phyloP scores from a whole-genome alignment of 257 asterid genomes.

The Echites panduratus region DNA sequence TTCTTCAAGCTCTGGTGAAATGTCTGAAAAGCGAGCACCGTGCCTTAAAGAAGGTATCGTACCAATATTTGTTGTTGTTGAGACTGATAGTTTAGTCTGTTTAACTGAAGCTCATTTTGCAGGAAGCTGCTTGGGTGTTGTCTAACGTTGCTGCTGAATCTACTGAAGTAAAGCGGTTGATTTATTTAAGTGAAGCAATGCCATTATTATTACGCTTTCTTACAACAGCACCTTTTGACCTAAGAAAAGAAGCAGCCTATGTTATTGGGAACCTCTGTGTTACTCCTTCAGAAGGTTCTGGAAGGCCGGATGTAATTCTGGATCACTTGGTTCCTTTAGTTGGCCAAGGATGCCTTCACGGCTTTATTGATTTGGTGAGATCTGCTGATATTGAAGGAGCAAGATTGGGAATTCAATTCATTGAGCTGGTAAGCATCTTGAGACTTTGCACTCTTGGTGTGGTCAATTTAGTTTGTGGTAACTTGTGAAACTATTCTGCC shows the following conservation, averaged over 20 bases:
- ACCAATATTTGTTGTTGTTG: background rate
- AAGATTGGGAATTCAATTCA: conserved; percentile 82
- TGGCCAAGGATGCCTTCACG: conserved; percentile 63
- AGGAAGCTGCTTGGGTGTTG: conserved; percentile 97
- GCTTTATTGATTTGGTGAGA: conserved; percentile 76
- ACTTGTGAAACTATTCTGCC: background rate
- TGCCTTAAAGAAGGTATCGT: conserved; percentile 66
- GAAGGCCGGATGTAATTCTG: conserved; percentile 56
- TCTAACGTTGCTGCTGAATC: conserved; percentile 92
- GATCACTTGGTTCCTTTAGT: conserved; percentile 90
- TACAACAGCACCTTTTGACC: conserved; percentile 75
- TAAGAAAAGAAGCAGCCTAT: conserved; percentile 86
- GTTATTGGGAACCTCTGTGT: conserved; percentile 90
- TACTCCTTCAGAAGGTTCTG: conserved; percentile 57
- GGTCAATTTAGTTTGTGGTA: background rate
- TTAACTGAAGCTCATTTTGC: conserved; percentile 5
- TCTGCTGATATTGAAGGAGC: conserved; percentile 91
- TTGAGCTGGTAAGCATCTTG: conserved; percentile 69
- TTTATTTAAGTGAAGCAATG: conserved; percentile 74
- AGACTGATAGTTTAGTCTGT: background rate
- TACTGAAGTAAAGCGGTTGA: conserved; percentile 62
- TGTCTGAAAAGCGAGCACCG: conserved; percentile 83
- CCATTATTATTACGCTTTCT: conserved; percentile 50
- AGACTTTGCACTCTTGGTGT: background rate
- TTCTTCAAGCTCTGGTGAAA: conserved; percentile 61